A percentile compares a stretch with the other conserved stretches of the same genome.
Evolutionary conservation across 345 rosid species (phyloP).

Genomic region (Pseudoturritis turrita): DNA sequence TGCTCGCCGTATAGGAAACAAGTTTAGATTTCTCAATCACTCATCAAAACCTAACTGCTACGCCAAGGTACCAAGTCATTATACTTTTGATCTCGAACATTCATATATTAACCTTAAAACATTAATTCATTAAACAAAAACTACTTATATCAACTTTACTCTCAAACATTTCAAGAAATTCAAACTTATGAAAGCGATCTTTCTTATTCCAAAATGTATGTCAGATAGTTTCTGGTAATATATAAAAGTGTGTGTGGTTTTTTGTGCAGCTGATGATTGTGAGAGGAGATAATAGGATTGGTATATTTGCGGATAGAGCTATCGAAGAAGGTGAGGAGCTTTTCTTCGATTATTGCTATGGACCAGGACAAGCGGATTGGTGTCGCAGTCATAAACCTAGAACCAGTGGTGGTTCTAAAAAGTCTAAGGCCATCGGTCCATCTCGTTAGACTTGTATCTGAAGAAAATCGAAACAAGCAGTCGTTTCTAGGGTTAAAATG

Average conservation of each 20-base stretch:
- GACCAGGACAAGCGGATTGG: slow-evolving; percentile 71
- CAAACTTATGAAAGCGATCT: neutral
- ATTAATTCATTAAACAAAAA: neutral
- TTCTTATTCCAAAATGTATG: no score
- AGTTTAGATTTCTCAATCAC: slow-evolving; percentile 84
- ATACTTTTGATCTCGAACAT: neutral
- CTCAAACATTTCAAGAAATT: neutral
- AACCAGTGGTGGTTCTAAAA: slow-evolving; percentile 58
- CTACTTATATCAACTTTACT: neutral
- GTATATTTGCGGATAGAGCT: slow-evolving; percentile 67
- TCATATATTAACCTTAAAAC: neutral
- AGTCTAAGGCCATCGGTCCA: neutral
- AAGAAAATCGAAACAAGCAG: neutral
- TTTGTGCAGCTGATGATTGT: slow-evolving; percentile 69
- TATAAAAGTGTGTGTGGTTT: neutral
- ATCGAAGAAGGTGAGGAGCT: slow-evolving; percentile 86
- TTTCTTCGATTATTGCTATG: slow-evolving; percentile 72
- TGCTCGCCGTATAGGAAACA: slow-evolving; percentile 88
- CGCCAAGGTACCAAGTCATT: slow-evolving; percentile 54
- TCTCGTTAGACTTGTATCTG: neutral
- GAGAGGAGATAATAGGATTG: slow-evolving; percentile 90
- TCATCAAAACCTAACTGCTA: slow-evolving; percentile 83
- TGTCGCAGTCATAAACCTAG: slow-evolving; percentile 33
- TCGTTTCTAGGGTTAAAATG: neutral
- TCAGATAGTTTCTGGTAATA: no score